A percentile compares a stretch with the other conserved stretches of the same genome.
phyloP scores from a whole-genome alignment of 2,329 filamentous ascomycete genomes.

The Mycosphaerella sp. region DNA sequence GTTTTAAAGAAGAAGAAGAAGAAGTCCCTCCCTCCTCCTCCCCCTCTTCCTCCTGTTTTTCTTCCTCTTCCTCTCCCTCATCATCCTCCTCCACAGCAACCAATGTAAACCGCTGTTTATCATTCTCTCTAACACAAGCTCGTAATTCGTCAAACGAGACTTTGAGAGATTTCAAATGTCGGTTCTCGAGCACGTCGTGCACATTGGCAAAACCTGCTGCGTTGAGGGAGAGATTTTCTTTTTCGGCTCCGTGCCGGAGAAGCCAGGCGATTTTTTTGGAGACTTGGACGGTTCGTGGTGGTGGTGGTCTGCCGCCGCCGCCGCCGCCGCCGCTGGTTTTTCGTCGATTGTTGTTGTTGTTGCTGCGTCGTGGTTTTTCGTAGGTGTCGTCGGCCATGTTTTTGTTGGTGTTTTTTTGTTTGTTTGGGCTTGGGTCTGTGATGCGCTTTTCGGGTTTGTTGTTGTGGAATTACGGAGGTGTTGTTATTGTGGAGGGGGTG shows the following conservation, averaged over 20 bases:
- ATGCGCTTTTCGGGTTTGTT: too few relatives aligned
- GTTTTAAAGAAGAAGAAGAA: too few relatives aligned
- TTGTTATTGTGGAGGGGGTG: too few relatives aligned
- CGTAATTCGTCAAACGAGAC: constrained; percentile 71
- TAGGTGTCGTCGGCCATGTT: neutral
- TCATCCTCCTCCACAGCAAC: constrained; percentile 40
- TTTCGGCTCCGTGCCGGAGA: constrained; percentile 56
- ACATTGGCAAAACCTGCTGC: constrained; percentile 57
- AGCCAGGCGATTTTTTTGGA: constrained; percentile 42
- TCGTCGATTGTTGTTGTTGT: neutral
- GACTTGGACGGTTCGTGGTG: constrained; percentile 29
- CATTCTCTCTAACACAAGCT: constrained; percentile 63
- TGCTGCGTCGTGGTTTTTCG: too few relatives aligned
- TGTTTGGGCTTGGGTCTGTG: too few relatives aligned
- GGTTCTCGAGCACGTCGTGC: constrained; percentile 53
- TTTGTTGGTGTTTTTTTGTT: neutral
- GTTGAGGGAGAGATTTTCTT: constrained; percentile 54
- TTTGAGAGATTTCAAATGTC: constrained; percentile 60
- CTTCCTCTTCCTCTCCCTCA: neutral
- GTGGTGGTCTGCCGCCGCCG: constrained; percentile 11
- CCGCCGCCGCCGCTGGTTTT: too few relatives aligned
- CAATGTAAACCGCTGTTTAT: constrained; percentile 87
- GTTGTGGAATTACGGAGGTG: too few relatives aligned
- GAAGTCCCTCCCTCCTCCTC: constrained; percentile 28
- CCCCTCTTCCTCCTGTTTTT: constrained; percentile 15